Conservation (phyloP, 2,329 filamentous ascomycete species). For the Ceratocystis colombiana region DNA sequence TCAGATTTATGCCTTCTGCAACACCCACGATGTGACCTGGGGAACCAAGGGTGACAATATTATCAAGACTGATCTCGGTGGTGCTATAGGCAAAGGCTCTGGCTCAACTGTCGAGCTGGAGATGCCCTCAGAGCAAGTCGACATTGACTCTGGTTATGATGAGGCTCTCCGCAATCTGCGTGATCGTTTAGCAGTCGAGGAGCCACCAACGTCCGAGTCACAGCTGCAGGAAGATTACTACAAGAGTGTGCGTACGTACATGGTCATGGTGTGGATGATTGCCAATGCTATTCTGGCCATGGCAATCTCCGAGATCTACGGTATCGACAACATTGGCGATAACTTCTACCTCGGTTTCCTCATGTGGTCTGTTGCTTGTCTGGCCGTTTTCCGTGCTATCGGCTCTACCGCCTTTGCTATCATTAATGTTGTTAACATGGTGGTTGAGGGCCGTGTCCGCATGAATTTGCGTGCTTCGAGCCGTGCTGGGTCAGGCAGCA, state of each 20-base stretch:
- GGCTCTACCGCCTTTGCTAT: constrained; percentile 73
- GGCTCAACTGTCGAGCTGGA: constrained; percentile 78
- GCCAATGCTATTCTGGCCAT: constrained; percentile 88
- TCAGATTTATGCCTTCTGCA: constrained; percentile 98
- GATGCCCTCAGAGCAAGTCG: constrained; percentile 95
- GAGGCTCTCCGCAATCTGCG: constrained; percentile 92
- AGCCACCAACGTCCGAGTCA: constrained; percentile 51
- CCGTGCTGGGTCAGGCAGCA: constrained; percentile 2
- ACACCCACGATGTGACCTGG: constrained; percentile 98
- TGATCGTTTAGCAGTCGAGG: constrained; percentile 75
- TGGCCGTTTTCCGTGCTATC: constrained; percentile 80
- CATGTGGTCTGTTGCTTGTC: constrained; percentile 75
- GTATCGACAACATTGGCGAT: constrained; percentile 55
- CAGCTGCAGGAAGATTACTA: constrained; percentile 98
- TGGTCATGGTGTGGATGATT: constrained; percentile 92
- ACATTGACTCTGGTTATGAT: constrained; percentile 96
- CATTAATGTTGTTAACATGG: constrained; percentile 70
- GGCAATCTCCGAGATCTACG: constrained; percentile 81
- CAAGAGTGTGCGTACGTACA: constrained; percentile 91
- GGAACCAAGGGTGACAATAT: constrained; percentile 98
- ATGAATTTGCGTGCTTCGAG: constrained; percentile 45
- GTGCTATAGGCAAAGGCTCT: constrained; percentile 61
- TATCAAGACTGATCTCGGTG: constrained; percentile 81
- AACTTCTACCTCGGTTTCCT: constrained; percentile 93
- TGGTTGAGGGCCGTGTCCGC: constrained; percentile 73